Base-by-base conservation (phyloP, 1,284 basidiomycete genomes). In the Microbotryum intermedium region DNA sequence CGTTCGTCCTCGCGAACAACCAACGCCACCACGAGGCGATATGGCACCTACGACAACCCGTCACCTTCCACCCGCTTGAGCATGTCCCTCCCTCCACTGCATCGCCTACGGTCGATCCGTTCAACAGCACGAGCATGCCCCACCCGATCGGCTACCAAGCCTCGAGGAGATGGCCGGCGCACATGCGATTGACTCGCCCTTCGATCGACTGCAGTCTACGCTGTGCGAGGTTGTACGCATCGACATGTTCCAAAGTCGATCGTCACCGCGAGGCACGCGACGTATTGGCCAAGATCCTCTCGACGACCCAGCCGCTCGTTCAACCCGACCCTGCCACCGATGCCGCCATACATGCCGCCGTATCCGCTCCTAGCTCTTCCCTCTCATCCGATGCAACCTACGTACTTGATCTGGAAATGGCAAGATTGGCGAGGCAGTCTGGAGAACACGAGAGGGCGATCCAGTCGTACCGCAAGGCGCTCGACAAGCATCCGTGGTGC, bases 401-500 rank as follows among this genome's bases (percentile, higher is more conserved):
- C 26, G 50, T 51, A 6, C 39, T 66, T 29, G 58, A 70, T n/a
- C 57, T 71, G 30, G 63, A 66, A 11, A 42, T 69, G n/a, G 70
- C 66, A 2, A 56, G 66, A 4, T 80, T 83, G 72, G 86, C 87
- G 42, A 69, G 84, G 71, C 86, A 84, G 74, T 87, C 85, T 50
- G 88, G 88, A 72, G 79, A 86, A 59, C 80, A 80, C 3, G 84
- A 86, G 57, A 80, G 82, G 65, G 91, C 92, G 18, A 78, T 81
- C 29, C 74, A 77, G 55, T 85, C 84, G 71, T 93, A 88, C 73
- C 79, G 80, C 43, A 80, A 84, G 60, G 88, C 90, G 16, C 78
- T 95, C 58, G 74, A 76, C 18, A 74, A 86, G 51, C 85, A 91
- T 73, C 87, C 88, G 25, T 83, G 89, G 76, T 76, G 92, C 51